Percentiles rank a stretch among this genome's conserved stretches.
Evolutionary conservation across 495 filamentous ascomycete genomes (phyloP).

Genomic region (Neurospora sp.): DNA sequence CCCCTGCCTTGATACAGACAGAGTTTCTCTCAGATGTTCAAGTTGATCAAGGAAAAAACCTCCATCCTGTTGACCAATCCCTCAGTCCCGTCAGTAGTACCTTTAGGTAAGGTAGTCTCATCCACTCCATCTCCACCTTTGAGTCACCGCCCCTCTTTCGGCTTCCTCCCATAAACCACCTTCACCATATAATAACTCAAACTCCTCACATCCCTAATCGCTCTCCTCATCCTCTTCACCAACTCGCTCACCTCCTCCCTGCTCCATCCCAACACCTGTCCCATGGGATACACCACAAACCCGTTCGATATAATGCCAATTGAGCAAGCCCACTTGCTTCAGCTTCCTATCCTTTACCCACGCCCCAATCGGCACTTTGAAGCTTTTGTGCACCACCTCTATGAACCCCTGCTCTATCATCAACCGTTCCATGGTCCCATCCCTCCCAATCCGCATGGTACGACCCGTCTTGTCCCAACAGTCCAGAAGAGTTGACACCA

Average conservation of each 20-base stretch:
- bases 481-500: slow-evolving; percentile 3
- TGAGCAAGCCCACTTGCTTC: background rate
- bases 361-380: slow-evolving; percentile 6
- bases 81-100: background rate
- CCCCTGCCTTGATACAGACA: background rate
- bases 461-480: slow-evolving; percentile 4
- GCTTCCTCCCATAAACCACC: slow-evolving; percentile 13
- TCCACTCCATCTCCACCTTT: background rate
- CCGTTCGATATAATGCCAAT: slow-evolving; percentile 3
- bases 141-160: background rate
- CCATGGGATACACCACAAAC: slow-evolving; percentile 1
- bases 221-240: background rate
- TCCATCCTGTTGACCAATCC: background rate
- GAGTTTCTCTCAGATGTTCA: background rate
- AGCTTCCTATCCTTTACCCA: slow-evolving; percentile 10
- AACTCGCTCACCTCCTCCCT: background rate
- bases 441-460: background rate
- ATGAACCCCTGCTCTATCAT: slow-evolving; percentile 1
- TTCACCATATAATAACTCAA: background rate
- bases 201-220: background rate
- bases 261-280: slow-evolving; percentile 2
- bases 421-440: background rate
- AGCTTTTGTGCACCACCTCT: background rate
- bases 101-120: background rate
- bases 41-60: background rate